A percentile compares a stretch with the other conserved stretches of the same genome.
Conservation (phyloP, 805 yeast genomes). For the Komagataella pastoris region DNA sequence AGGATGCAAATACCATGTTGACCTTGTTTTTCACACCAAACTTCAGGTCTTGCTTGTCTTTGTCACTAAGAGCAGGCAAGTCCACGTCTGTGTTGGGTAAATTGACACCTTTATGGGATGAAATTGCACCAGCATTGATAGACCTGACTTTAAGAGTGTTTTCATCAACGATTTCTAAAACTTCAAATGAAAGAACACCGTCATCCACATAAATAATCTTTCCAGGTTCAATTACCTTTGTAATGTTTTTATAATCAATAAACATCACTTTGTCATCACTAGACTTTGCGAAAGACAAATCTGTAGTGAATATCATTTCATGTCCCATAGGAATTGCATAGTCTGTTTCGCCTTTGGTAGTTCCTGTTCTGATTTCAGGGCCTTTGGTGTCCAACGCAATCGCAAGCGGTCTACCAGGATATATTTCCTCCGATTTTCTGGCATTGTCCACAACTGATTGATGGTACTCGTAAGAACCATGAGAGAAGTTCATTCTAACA, state of each 20-base stretch:
- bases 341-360: constrained; percentile 70
- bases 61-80: constrained; percentile 94
- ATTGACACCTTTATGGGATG: constrained; percentile 98
- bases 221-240: constrained; percentile 84
- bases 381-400: constrained; percentile 99
- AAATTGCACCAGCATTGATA: constrained; percentile 89
- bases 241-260: constrained; percentile 91
- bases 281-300: constrained; percentile 56
- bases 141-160: constrained; percentile 77
- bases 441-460: constrained; percentile 94
- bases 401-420: constrained; percentile 93
- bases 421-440: constrained; percentile 81
- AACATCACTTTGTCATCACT: constrained; percentile 77
- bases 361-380: constrained; percentile 98
- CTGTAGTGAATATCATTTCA: constrained; percentile 89
- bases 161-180: constrained; percentile 68
- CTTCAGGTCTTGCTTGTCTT: constrained; percentile 82
- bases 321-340: constrained; percentile 76
- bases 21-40: constrained; percentile 97
- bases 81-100: constrained; percentile 98
- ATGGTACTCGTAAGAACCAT: constrained; percentile 97
- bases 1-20: constrained; percentile 97
- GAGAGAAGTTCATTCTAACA: constrained; percentile 98
- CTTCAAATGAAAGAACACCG: constrained; percentile 95
- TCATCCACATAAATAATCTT: constrained; percentile 91